Evolutionary conservation across 1,139 yeast species (phyloP).

Genomic region (Meyerozyma carpophila): DNA sequence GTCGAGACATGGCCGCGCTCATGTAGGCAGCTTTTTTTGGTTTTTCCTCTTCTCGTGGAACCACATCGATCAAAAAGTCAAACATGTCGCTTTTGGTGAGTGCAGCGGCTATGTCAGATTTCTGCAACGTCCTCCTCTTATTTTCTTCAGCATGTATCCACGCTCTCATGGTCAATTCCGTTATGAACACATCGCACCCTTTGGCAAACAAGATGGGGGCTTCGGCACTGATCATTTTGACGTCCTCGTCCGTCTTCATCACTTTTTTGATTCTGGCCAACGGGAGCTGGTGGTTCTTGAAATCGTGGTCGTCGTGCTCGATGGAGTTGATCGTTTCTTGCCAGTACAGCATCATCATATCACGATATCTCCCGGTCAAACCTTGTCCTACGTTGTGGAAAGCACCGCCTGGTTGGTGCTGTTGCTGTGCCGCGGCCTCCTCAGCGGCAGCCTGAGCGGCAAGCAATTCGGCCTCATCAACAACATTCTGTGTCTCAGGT

Average conservation of each 20-base stretch:
- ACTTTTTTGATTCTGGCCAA: constrained; percentile 91
- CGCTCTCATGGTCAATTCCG: constrained; percentile 96
- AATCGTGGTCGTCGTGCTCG: constrained; percentile 86
- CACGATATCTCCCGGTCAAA: constrained; percentile 72
- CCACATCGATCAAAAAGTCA: constrained; percentile 92
- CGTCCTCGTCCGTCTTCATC: constrained; percentile 97
- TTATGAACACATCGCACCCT: constrained; percentile 94
- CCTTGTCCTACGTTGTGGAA: constrained; percentile 95
- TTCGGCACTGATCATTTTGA: constrained; percentile 95
- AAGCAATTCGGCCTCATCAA: constrained; percentile 2
- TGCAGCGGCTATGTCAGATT: constrained; percentile 93
- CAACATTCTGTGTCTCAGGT: background rate
- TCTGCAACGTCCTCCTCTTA: constrained; percentile 88
- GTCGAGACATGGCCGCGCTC: background rate
- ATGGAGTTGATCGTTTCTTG: constrained; percentile 89
- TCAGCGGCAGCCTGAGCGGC: constrained; percentile 48
- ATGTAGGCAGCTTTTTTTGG: constrained; percentile 30
- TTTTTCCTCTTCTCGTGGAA: constrained; percentile 75
- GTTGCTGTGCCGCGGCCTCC: constrained; percentile 40
- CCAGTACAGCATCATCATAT: constrained; percentile 94
- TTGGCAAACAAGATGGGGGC: constrained; percentile 96
- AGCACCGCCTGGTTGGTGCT: constrained; percentile 56
- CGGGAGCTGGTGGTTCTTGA: constrained; percentile 90
- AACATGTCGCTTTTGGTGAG: constrained; percentile 93
- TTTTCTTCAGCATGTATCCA: constrained; percentile 98